These are phyloP conservation scores for Paracorniculantispora psalliotae DNA, from an alignment of 2,329 filamentous ascomycete species.

Conservation along the genomic window DNA sequence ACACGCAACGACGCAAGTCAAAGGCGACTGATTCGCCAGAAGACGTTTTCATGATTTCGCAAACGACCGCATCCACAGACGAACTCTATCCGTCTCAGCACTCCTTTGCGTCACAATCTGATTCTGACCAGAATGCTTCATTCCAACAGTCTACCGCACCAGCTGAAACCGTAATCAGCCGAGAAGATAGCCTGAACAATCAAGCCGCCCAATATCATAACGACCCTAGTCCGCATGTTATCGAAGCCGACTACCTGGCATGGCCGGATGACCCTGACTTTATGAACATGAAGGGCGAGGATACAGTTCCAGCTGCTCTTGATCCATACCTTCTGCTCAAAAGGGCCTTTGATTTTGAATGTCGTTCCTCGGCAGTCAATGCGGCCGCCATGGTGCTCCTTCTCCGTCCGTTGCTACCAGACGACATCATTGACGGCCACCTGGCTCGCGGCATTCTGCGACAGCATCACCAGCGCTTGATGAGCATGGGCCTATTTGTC, in stretches of 20 bases:
- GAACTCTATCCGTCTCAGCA: slow-evolving; percentile 28
- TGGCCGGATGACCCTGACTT: slow-evolving; percentile 55
- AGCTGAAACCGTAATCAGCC: slow-evolving; percentile 16
- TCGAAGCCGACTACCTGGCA: slow-evolving; percentile 55
- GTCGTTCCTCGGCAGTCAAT: slow-evolving; percentile 50
- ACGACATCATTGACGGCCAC: slow-evolving; percentile 48
- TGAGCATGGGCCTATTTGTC: slow-evolving; percentile 54
- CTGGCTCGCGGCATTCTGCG: slow-evolving; percentile 53
- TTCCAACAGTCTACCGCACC: slow-evolving; percentile 13
- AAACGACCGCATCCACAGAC: slow-evolving; percentile 38
- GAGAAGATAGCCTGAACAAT: slow-evolving; percentile 24
- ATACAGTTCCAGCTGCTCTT: slow-evolving; percentile 35
- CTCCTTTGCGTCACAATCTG: slow-evolving; percentile 26
- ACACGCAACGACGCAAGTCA: background rate
- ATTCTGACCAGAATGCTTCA: slow-evolving; percentile 19
- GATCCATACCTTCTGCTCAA: slow-evolving; percentile 51
- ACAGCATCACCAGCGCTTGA: slow-evolving; percentile 56
- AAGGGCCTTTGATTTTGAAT: slow-evolving; percentile 52
- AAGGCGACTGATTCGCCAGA: slow-evolving; percentile 28
- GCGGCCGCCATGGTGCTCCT: slow-evolving; percentile 58
- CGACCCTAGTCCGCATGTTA: slow-evolving; percentile 37
- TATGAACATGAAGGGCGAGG: slow-evolving; percentile 31
- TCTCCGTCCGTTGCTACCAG: slow-evolving; percentile 52
- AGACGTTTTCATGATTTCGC: slow-evolving; percentile 41
- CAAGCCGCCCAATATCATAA: slow-evolving; percentile 28